Conservation (phyloP, 495 filamentous ascomycete species). For the Penicillium dipodomyicola region DNA sequence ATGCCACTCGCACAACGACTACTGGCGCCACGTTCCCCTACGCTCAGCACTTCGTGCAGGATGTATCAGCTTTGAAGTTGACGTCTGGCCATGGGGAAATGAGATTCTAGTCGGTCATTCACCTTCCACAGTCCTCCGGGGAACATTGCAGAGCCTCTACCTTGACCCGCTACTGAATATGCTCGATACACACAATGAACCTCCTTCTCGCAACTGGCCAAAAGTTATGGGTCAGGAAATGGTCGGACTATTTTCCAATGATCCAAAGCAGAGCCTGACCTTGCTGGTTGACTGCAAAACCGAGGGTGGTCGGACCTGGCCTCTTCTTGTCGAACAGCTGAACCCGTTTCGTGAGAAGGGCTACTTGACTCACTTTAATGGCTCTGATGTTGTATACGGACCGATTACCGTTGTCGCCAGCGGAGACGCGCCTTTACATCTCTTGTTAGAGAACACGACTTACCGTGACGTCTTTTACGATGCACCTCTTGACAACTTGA, state of each 20-base stretch:
- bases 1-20: slow-evolving; percentile 69
- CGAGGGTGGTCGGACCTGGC: slow-evolving; percentile 46
- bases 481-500: slow-evolving; percentile 55
- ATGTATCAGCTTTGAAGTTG: slow-evolving; percentile 69
- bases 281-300: slow-evolving; percentile 39
- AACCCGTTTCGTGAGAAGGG: slow-evolving; percentile 53
- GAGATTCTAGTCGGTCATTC: slow-evolving; percentile 53
- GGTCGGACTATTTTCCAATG: slow-evolving; percentile 59
- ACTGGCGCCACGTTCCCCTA: slow-evolving; percentile 56
- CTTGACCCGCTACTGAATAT: slow-evolving; percentile 58
- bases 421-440: slow-evolving; percentile 57
- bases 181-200: slow-evolving; percentile 8
- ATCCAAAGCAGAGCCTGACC: slow-evolving; percentile 25
- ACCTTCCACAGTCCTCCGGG: neutral
- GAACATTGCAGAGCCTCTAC: slow-evolving; percentile 56
- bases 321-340: slow-evolving; percentile 45
- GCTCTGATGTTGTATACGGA: slow-evolving; percentile 40
- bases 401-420: slow-evolving; percentile 71
- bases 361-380: slow-evolving; percentile 58
- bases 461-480: slow-evolving; percentile 69
- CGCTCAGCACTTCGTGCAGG: slow-evolving; percentile 49
- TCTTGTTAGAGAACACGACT: slow-evolving; percentile 37
- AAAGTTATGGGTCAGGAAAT: neutral
- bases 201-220: slow-evolving; percentile 8
- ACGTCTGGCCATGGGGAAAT: slow-evolving; percentile 61